Percentiles rank a stretch among this genome's conserved stretches.
Evolutionary conservation across 1,284 basidiomycete genomes (phyloP).

Genomic region (Fomitopsis palustris): DNA sequence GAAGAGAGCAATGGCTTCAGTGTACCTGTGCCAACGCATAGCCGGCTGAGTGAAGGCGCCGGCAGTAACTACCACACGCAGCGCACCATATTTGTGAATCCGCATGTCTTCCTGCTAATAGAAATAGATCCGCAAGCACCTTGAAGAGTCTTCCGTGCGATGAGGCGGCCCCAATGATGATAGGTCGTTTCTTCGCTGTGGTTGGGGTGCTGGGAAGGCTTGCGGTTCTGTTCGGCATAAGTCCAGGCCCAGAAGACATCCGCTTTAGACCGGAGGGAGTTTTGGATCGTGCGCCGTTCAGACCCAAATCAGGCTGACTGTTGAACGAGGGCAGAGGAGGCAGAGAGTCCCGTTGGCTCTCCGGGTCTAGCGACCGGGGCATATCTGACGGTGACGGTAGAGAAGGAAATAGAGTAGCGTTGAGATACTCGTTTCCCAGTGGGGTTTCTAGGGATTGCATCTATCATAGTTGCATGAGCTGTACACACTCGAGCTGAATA

Average conservation of each 20-base stretch:
- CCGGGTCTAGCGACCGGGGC: conserved; percentile 48
- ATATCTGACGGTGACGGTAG: conserved; percentile 59
- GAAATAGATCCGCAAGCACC: conserved; percentile 84
- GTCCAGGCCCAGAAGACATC: conserved; percentile 43
- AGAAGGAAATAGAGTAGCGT: conserved; percentile 56
- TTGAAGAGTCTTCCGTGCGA: conserved; percentile 82
- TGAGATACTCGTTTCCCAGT: conserved; percentile 72
- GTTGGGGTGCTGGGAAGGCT: conserved; percentile 38
- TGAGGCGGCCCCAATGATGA: conserved; percentile 61
- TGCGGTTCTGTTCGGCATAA: conserved; percentile 40
- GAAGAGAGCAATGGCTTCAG: conserved; percentile 74
- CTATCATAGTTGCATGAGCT: conserved; percentile 33
- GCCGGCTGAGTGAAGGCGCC: conserved; percentile 1
- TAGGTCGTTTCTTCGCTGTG: conserved; percentile 54
- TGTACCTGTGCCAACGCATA: conserved; percentile 56
- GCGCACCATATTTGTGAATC: conserved; percentile 79
- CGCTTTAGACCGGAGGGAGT: conserved; percentile 47
- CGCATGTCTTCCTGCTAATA: conserved; percentile 76
- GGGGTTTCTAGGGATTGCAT: conserved; percentile 66
- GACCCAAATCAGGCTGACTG: conserved; percentile 55
- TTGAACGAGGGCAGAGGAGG: conserved; percentile 45
- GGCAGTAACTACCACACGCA: background rate
- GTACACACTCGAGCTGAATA: conserved; percentile 8
- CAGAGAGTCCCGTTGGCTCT: conserved; percentile 38
- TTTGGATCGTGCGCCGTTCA: conserved; percentile 33